phyloP scores from a whole-genome alignment of 805 yeast species.

The Suhomyces kilbournensis region DNA sequence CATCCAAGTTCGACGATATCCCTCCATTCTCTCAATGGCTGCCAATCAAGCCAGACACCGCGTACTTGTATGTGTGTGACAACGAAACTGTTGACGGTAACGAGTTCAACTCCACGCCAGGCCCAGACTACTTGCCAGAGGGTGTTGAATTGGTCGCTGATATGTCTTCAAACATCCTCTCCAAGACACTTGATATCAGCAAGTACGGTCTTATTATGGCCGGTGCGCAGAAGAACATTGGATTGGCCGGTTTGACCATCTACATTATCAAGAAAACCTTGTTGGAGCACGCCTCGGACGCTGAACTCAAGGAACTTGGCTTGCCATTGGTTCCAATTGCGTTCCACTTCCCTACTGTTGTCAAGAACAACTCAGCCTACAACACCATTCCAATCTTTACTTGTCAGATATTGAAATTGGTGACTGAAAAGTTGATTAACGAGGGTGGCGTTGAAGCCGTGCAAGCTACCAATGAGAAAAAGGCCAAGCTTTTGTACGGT shows the following conservation, averaged over 20 bases:
- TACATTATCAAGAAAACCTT: conserved; percentile 84
- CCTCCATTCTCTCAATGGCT: conserved; percentile 70
- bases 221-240: conserved; percentile 98
- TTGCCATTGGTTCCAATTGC: conserved; percentile 89
- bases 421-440: conserved; percentile 56
- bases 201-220: conserved; percentile 90
- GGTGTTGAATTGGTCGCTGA: conserved; percentile 87
- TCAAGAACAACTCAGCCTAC: conserved; percentile 86
- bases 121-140: conserved; percentile 53
- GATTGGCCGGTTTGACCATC: conserved; percentile 91
- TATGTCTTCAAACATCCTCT: conserved; percentile 88
- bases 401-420: conserved; percentile 79
- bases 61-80: conserved; percentile 89
- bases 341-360: conserved; percentile 80
- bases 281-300: conserved; percentile 64
- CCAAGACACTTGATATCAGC: conserved; percentile 74
- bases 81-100: conserved; percentile 97
- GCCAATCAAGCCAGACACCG: conserved; percentile 54
- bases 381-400: conserved; percentile 96
- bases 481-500: conserved; percentile 62
- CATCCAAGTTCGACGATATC: conserved; percentile 58
- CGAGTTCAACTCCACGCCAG: conserved; percentile 61
- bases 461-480: conserved; percentile 52
- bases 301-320: conserved; percentile 52
- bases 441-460: conserved; percentile 73